Conservation (phyloP, 192 early-diverging fungal genomes). For the Dimargaris cristalligena region DNA sequence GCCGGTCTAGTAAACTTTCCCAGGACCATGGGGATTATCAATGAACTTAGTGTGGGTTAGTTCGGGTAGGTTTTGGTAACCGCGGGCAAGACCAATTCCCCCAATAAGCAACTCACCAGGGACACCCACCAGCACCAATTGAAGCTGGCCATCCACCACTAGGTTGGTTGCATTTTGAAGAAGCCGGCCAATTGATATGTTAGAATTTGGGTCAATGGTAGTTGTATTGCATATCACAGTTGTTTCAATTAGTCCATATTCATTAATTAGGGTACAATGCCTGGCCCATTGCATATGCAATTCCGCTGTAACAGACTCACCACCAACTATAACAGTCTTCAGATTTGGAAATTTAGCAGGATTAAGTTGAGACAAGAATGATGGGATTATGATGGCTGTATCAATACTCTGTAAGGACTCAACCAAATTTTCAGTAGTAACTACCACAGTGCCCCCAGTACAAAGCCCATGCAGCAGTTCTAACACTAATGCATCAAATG, state of each 20-base stretch:
- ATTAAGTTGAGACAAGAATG: background rate
- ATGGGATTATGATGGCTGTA: background rate
- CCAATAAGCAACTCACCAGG: background rate
- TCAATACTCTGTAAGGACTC: background rate
- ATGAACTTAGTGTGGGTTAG: too few species aligned
- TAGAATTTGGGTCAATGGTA: background rate
- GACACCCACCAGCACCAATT: background rate
- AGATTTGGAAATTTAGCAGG: background rate
- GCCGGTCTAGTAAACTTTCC: too few species aligned
- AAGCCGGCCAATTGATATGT: background rate
- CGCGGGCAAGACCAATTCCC: background rate
- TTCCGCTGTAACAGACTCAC: background rate
- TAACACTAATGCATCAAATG: background rate
- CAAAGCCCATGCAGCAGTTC: background rate
- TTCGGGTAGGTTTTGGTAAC: too few species aligned
- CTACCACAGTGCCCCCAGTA: too few species aligned
- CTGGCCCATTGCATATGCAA: background rate
- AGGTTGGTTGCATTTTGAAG: background rate
- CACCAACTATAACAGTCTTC: background rate
- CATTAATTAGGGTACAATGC: background rate
- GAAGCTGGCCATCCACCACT: too few species aligned
- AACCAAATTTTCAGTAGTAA: background rate
- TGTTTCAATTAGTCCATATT: background rate
- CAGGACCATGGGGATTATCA: too few species aligned
- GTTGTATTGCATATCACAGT: too few species aligned